Evolutionary conservation across 163 green algal genomes (phyloP).

Genomic region (Scenedesmus sp.): DNA sequence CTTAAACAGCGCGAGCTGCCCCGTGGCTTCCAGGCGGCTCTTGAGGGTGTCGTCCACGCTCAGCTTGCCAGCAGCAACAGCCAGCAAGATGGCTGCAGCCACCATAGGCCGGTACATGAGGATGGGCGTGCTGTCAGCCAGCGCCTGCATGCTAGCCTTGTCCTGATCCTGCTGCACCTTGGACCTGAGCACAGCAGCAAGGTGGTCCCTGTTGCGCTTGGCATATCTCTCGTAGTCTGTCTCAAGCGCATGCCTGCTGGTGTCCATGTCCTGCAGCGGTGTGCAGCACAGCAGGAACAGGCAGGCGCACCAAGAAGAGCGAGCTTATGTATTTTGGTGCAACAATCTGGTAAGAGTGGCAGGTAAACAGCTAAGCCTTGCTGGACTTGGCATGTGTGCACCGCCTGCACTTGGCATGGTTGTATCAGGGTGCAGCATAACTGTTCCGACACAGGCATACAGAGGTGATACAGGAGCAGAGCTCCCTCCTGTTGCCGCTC

Average conservation of each 20-base stretch:
- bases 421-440: too few species aligned
- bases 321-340: not conserved
- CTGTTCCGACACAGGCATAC: too few species aligned
- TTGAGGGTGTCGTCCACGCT: not conserved
- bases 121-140: not conserved
- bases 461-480: too few species aligned
- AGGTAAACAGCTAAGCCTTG: too few species aligned
- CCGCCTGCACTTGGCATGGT: too few species aligned
- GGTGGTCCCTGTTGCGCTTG: not conserved
- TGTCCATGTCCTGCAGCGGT: not conserved
- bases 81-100: conserved; percentile 9
- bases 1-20: not conserved
- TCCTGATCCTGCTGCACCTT: not conserved
- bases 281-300: not conserved
- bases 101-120: conserved; percentile 6
- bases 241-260: not conserved
- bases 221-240: not conserved
- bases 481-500: too few species aligned
- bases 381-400: too few species aligned
- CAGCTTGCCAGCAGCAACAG: not conserved
- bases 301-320: not conserved
- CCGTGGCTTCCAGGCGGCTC: not conserved
- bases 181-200: not conserved
- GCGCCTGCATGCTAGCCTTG: not conserved
- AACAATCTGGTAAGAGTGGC: too few species aligned